A percentile compares a stretch with the other conserved stretches of the same genome.
These are phyloP conservation scores for Jacaranda mimosifolia DNA, from an alignment of 257 asterid genomes.

Conservation along the genomic window DNA sequence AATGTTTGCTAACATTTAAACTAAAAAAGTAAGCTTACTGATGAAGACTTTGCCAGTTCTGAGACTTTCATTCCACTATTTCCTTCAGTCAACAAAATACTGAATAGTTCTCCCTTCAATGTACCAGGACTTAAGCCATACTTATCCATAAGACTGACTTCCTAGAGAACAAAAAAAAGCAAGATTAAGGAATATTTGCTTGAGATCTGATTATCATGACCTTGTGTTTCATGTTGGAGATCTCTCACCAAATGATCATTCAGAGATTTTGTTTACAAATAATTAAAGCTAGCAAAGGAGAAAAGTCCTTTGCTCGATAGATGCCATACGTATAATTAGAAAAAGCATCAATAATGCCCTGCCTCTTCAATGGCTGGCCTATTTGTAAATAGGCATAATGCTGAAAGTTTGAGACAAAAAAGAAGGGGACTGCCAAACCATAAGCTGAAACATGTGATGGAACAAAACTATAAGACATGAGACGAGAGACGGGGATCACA, in stretches of 20 bases:
- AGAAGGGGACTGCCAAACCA: conserved; percentile 26
- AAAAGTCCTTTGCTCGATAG: conserved; percentile 9
- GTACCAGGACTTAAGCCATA: conserved; percentile 84
- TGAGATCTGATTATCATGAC: conserved; percentile 18
- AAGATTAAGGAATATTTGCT: conserved; percentile 30
- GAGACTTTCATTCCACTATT: conserved; percentile 79
- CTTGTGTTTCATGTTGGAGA: conserved; percentile 25
- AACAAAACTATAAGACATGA: conserved; percentile 29
- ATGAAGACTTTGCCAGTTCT: conserved; percentile 74
- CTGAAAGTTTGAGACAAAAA: conserved; percentile 9
- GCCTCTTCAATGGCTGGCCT: conserved; percentile 17
- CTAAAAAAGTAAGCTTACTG: conserved; percentile 62
- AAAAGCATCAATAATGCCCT: conserved; percentile 1
- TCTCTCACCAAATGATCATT: conserved; percentile 17
- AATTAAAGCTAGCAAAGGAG: conserved; percentile 22
- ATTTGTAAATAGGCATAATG: conserved; percentile 13
- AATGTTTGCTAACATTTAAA: conserved; percentile 20
- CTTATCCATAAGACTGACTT: conserved; percentile 76
- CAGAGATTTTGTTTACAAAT: conserved; percentile 29
- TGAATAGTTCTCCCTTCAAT: conserved; percentile 86
- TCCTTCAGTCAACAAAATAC: conserved; percentile 73
- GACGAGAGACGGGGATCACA: conserved; percentile 19
- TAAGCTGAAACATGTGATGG: conserved; percentile 15
- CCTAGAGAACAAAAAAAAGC: conserved; percentile 58
- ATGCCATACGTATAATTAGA: conserved; percentile 8